phyloP scores from a whole-genome alignment of 2,329 filamentous ascomycete species.

The Myriosclerotinia duriaeana region DNA sequence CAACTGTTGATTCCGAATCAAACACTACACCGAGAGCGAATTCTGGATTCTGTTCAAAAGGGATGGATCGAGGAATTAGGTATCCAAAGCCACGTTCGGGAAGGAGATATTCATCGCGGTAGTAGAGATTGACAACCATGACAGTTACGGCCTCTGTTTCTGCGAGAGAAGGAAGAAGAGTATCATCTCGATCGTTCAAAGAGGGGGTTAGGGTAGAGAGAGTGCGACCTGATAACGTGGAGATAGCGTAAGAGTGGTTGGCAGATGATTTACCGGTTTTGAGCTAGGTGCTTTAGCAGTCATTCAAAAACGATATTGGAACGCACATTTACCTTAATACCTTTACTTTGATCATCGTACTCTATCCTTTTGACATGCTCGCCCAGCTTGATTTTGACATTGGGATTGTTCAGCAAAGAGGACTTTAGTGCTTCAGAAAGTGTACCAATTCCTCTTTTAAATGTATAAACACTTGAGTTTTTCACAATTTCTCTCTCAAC shows the following conservation, averaged over 20 bases:
- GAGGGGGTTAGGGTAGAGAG: conserved; percentile 29
- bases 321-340: conserved; percentile 46
- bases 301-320: neutral
- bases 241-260: conserved; percentile 60
- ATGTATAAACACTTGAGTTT: conserved; percentile 45
- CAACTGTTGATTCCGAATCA: conserved; percentile 57
- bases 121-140: conserved; percentile 92
- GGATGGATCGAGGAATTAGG: conserved; percentile 75
- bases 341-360: conserved; percentile 42
- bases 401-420: conserved; percentile 51
- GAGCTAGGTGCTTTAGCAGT: conserved; percentile 37
- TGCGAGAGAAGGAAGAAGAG: conserved; percentile 49
- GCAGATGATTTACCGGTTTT: conserved; percentile 27
- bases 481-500: conserved; percentile 25
- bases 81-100: conserved; percentile 79
- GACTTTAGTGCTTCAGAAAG: conserved; percentile 56
- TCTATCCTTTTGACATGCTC: conserved; percentile 50
- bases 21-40: conserved; percentile 88
- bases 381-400: conserved; percentile 58
- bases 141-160: conserved; percentile 71
- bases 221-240: conserved; percentile 50
- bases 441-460: conserved; percentile 61
- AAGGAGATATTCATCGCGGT: conserved; percentile 61
- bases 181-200: conserved; percentile 20
- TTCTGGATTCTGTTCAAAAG: conserved; percentile 73